Percentiles rank a stretch among this genome's conserved stretches.
phyloP scores from a whole-genome alignment of 352 stramenopile genomes.

The Phytophthora pisi region DNA sequence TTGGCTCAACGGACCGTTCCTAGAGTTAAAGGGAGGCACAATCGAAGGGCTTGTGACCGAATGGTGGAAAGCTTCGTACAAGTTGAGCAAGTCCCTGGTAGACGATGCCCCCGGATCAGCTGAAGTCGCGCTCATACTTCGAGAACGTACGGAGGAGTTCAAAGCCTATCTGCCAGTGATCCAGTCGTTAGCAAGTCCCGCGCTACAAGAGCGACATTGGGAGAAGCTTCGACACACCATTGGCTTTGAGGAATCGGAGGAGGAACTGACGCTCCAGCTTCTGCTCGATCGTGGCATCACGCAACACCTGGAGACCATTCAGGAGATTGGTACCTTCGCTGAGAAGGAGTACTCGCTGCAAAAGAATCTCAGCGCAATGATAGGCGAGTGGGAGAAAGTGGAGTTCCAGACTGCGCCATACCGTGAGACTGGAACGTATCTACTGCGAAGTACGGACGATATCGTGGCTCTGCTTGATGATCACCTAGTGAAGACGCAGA shows the following conservation, averaged over 20 bases:
- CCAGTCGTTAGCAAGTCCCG: constrained; percentile 90
- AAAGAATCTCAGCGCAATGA: constrained; percentile 94
- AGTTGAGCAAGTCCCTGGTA: constrained; percentile 90
- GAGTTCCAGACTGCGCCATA: constrained; percentile 94
- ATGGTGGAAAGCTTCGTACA: constrained; percentile 94
- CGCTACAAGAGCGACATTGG: constrained; percentile 94
- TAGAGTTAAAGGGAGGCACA: constrained; percentile 87
- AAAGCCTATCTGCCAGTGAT: constrained; percentile 93
- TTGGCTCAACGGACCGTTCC: constrained; percentile 93
- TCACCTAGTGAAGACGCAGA: constrained; percentile 95
- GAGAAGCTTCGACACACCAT: constrained; percentile 89
- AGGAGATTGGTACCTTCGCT: constrained; percentile 90
- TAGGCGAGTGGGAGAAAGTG: constrained; percentile 93
- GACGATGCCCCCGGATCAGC: constrained; percentile 89
- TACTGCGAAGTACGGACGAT: constrained; percentile 89
- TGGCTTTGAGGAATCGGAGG: constrained; percentile 85
- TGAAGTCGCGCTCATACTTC: constrained; percentile 85
- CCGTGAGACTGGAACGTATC: constrained; percentile 92
- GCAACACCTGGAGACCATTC: constrained; percentile 90
- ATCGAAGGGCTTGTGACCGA: constrained; percentile 92
- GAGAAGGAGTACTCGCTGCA: constrained; percentile 96
- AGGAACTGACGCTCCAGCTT: constrained; percentile 85
- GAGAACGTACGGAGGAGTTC: constrained; percentile 93
- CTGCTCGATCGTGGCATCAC: constrained; percentile 85
- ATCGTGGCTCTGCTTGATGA: constrained; percentile 94